These are phyloP conservation scores for Tylopilus sp. DNA, from an alignment of 768 basidiomycete species.

Conservation along the genomic window DNA sequence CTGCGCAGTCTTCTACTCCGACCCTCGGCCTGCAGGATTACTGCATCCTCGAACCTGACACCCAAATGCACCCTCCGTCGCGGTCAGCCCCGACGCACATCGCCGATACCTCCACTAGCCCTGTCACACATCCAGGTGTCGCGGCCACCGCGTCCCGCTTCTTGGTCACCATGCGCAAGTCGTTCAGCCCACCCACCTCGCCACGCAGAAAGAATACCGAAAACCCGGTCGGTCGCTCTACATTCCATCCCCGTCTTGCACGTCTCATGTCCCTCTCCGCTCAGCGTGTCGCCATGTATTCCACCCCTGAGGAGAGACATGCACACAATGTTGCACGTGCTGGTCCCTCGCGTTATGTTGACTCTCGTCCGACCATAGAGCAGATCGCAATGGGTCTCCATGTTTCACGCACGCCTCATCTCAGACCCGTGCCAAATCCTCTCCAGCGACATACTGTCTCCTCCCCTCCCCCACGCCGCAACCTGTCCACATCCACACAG, in stretches of 20 bases:
- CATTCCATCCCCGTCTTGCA: background rate
- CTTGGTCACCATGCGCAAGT: slow-evolving; percentile 30
- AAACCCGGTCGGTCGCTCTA: slow-evolving; percentile 14
- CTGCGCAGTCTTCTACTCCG: background rate
- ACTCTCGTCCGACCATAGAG: slow-evolving; percentile 60
- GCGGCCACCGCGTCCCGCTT: slow-evolving; percentile 27
- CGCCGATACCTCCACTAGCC: slow-evolving; percentile 2
- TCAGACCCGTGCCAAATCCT: slow-evolving; percentile 39
- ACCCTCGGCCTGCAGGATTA: background rate
- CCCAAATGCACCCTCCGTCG: slow-evolving; percentile 16
- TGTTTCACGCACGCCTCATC: slow-evolving; percentile 70
- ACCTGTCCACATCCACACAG: slow-evolving; percentile 27
- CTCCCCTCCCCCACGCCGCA: slow-evolving; percentile 15
- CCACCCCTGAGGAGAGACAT: slow-evolving; percentile 40
- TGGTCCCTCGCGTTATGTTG: slow-evolving; percentile 36
- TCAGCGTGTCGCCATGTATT: slow-evolving; percentile 38
- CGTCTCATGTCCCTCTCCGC: slow-evolving; percentile 7
- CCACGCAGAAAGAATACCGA: slow-evolving; percentile 21
- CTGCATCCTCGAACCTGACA: background rate
- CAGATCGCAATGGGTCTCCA: slow-evolving; percentile 83
- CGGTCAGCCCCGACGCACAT: slow-evolving; percentile 12
- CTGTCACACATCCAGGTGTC: slow-evolving; percentile 9
- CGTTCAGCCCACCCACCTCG: slow-evolving; percentile 21
- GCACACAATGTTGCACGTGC: slow-evolving; percentile 31
- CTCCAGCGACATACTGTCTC: slow-evolving; percentile 19